Conservation (phyloP, 768 basidiomycete species). For the Grammothele lineata region DNA sequence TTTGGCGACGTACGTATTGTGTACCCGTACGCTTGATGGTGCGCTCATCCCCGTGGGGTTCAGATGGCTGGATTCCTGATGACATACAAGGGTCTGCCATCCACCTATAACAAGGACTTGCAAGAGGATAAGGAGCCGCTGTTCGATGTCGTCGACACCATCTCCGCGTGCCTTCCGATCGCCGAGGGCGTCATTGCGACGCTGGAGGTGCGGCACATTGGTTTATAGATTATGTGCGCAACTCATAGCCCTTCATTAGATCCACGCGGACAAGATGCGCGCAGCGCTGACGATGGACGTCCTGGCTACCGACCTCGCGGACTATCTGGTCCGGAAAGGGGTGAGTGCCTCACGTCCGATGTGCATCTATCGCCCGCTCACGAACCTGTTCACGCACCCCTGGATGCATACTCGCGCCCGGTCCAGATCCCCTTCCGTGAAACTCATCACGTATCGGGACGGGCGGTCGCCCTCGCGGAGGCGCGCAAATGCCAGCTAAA, state of each 20-base stretch:
- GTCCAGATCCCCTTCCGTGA: constrained; percentile 93
- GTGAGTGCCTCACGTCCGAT: constrained; percentile 46
- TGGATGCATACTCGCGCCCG: neutral
- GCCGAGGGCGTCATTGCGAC: constrained; percentile 94
- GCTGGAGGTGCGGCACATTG: constrained; percentile 56
- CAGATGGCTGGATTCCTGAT: constrained; percentile 98
- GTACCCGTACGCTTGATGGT: neutral
- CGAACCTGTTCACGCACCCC: neutral
- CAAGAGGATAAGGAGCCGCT: constrained; percentile 99
- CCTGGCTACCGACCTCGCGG: constrained; percentile 96
- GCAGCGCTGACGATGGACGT: constrained; percentile 94
- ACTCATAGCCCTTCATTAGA: no score
- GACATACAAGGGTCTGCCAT: constrained; percentile 95
- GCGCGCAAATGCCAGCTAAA: constrained; percentile 75
- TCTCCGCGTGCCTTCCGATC: constrained; percentile 85
- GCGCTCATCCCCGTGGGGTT: constrained; percentile 4
- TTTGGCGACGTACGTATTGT: constrained; percentile 74
- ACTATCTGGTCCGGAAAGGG: constrained; percentile 98
- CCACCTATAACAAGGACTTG: constrained; percentile 99
- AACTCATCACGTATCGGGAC: constrained; percentile 97
- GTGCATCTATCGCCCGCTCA: neutral
- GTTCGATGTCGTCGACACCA: constrained; percentile 89
- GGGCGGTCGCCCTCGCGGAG: constrained; percentile 94
- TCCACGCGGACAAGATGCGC: constrained; percentile 87
- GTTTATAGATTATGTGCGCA: neutral